A percentile compares a stretch with the other conserved stretches of the same genome.
phyloP scores from a whole-genome alignment of 1,284 basidiomycete genomes.

The Pyrrhoderma noxium region DNA sequence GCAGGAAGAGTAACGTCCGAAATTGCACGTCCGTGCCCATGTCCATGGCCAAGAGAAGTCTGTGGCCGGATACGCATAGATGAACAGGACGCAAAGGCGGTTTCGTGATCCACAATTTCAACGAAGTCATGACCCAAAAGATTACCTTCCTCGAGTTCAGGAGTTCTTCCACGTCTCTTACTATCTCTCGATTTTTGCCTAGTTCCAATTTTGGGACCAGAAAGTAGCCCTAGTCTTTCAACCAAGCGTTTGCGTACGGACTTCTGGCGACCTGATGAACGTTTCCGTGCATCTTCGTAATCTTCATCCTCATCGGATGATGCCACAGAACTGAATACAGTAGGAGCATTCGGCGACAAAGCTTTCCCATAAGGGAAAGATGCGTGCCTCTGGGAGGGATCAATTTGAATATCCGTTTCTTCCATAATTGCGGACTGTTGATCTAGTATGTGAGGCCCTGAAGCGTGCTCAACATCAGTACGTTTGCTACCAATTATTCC shows the following conservation, averaged over 20 bases:
- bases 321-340: constrained; percentile 11
- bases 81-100: not conserved
- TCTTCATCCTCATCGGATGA: constrained; percentile 16
- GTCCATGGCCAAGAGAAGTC: constrained; percentile 7
- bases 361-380: not conserved
- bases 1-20: constrained; percentile 11
- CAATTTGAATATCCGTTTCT: not conserved
- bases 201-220: not conserved
- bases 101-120: not conserved
- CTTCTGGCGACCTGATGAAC: not conserved
- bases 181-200: not conserved
- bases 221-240: constrained; percentile 7
- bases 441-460: not conserved
- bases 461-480: not conserved
- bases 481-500: not conserved
- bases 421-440: not conserved
- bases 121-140: constrained; percentile 2
- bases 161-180: constrained; percentile 4
- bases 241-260: constrained; percentile 13
- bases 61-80: not conserved
- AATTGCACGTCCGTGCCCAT: constrained; percentile 13
- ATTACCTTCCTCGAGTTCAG: constrained; percentile 15
- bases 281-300: constrained; percentile 9
- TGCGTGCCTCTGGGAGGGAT: not conserved
- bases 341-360: constrained; percentile 11